Evolutionary conservation across 352 stramenopile genomes (phyloP).

Genomic region (Phytophthora palmivora): DNA sequence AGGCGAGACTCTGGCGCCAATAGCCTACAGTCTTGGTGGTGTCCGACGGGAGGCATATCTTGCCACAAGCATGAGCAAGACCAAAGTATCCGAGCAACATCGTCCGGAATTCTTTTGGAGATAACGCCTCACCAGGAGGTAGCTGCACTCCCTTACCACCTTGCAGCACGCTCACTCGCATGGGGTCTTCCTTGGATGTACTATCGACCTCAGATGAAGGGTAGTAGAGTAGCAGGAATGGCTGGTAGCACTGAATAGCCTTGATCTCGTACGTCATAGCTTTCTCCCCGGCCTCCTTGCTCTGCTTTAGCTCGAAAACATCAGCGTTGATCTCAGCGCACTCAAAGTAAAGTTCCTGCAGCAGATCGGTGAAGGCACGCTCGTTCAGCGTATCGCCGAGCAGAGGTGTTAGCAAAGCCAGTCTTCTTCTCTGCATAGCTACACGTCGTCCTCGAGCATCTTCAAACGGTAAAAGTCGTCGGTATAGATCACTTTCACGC

Average conservation of each 20-base stretch:
- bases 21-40: constrained; percentile 59
- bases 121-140: constrained; percentile 39
- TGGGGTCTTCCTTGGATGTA: constrained; percentile 22
- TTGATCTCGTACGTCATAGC: constrained; percentile 63
- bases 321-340: constrained; percentile 63
- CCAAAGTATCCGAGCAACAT: constrained; percentile 68
- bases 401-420: constrained; percentile 55
- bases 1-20: constrained; percentile 68
- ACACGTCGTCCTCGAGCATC: constrained; percentile 59
- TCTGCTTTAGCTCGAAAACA: constrained; percentile 71
- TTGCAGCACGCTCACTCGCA: constrained; percentile 34
- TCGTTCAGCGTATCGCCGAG: constrained; percentile 58
- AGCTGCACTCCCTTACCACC: constrained; percentile 40
- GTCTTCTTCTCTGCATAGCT: constrained; percentile 67
- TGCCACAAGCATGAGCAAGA: constrained; percentile 68
- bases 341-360: constrained; percentile 80
- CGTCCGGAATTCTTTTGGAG: constrained; percentile 47
- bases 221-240: constrained; percentile 79
- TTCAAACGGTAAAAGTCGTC: constrained; percentile 63
- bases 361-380: constrained; percentile 52
- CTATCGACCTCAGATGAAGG: constrained; percentile 12
- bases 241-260: constrained; percentile 72
- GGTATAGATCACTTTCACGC: constrained; percentile 64
- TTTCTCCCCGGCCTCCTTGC: constrained; percentile 47
- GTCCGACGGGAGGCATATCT: constrained; percentile 50